Percentiles rank a stretch among this genome's conserved stretches.
phyloP scores from a whole-genome alignment of 192 early-diverging fungal genomes.

The Paraglomus brasilianum region DNA sequence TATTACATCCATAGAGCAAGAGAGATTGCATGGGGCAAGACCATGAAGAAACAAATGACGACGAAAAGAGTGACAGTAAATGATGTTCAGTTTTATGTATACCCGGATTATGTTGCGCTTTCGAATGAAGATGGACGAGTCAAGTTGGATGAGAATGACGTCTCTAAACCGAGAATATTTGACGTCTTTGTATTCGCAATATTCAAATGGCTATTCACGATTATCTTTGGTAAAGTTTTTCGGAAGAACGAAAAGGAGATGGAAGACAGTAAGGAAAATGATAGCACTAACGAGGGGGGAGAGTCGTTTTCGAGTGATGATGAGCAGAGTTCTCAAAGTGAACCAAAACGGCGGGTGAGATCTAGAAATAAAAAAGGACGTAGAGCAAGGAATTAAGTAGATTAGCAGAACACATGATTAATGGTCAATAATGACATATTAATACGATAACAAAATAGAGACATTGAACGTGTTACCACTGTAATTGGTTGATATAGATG shows the following conservation, averaged over 20 bases:
- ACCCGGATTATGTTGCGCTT: slow-evolving; percentile 40
- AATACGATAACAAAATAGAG: no score
- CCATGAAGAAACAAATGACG: slow-evolving; percentile 44
- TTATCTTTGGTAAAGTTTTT: slow-evolving; percentile 16
- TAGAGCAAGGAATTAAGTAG: no score
- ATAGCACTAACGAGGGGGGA: slow-evolving; percentile 32
- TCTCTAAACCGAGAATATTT: slow-evolving; percentile 33
- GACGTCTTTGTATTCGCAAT: slow-evolving; percentile 33
- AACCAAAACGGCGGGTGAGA: background rate
- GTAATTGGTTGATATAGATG: no score
- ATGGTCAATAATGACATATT: no score
- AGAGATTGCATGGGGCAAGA: slow-evolving; percentile 46
- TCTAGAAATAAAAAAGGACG: no score
- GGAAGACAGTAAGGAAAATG: slow-evolving; percentile 18
- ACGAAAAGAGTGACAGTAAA: slow-evolving; percentile 36
- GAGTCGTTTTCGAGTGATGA: slow-evolving; percentile 35
- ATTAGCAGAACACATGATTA: no score
- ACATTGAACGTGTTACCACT: no score
- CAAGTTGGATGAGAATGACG: slow-evolving; percentile 36
- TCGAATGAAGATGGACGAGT: slow-evolving; percentile 44
- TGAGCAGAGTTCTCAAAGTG: slow-evolving; percentile 19
- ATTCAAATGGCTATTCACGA: slow-evolving; percentile 36
- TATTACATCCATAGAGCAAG: slow-evolving; percentile 28
- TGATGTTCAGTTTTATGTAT: slow-evolving; percentile 41
- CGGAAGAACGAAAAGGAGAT: slow-evolving; percentile 20